These are phyloP conservation scores for Citrus trifoliata DNA, from an alignment of 345 rosid species.

Conservation along the genomic window DNA sequence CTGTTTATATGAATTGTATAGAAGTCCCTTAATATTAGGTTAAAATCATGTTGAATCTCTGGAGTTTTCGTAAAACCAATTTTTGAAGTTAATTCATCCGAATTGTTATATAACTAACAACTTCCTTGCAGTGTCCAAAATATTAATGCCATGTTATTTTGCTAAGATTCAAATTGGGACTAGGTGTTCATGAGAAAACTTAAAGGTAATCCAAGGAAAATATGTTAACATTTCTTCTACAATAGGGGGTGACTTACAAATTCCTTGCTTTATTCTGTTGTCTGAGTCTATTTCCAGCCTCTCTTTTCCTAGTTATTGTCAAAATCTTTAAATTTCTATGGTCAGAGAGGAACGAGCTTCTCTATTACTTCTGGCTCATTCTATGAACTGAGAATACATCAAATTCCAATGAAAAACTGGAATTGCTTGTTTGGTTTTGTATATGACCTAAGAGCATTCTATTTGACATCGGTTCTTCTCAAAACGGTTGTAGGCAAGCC, in stretches of 20 bases:
- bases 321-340: neutral
- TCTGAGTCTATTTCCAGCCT: neutral
- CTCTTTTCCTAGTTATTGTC: neutral
- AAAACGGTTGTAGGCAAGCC: slow-evolving; percentile 42
- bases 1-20: neutral
- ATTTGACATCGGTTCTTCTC: slow-evolving; percentile 28
- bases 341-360: neutral
- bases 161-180: neutral
- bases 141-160: neutral
- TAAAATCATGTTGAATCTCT: neutral
- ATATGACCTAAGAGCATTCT: slow-evolving; percentile 21
- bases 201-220: neutral
- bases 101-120: neutral
- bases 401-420: neutral
- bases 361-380: neutral
- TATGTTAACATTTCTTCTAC: neutral
- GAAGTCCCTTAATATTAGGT: neutral
- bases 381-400: neutral
- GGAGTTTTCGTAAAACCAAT: neutral
- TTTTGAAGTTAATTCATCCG: neutral
- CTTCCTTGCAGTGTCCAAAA: neutral
- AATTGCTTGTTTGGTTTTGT: neutral
- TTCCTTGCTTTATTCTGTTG: neutral
- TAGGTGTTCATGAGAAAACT: neutral
- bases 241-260: neutral